Percentiles rank a stretch among this genome's conserved stretches.
Evolutionary conservation across 2,329 filamentous ascomycete species (phyloP).

Genomic region (Bipolaris cookei): DNA sequence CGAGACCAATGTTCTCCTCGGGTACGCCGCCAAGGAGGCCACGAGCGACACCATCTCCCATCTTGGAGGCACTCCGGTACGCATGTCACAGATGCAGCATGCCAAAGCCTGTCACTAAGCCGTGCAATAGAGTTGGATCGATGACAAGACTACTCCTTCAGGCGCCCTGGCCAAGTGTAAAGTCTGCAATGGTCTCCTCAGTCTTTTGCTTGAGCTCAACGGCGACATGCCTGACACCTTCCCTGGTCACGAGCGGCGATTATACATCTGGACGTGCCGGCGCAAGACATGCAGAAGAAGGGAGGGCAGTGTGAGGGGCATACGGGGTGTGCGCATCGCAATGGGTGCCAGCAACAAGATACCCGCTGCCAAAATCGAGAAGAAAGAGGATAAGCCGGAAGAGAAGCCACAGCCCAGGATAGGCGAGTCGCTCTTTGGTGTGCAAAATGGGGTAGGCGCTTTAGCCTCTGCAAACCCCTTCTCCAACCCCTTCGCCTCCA

Average conservation of each 20-base stretch:
- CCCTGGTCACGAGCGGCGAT: slow-evolving; percentile 81
- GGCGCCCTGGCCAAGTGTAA: slow-evolving; percentile 83
- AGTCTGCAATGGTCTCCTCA: slow-evolving; percentile 83
- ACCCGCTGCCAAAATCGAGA: slow-evolving; percentile 21
- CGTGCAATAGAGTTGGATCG: slow-evolving; percentile 73
- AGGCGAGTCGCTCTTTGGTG: slow-evolving; percentile 74
- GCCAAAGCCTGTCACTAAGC: slow-evolving; percentile 15
- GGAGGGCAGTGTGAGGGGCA: slow-evolving; percentile 76
- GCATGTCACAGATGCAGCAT: slow-evolving; percentile 42
- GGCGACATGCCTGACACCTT: slow-evolving; percentile 87
- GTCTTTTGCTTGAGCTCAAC: slow-evolving; percentile 86
- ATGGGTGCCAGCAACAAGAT: slow-evolving; percentile 40
- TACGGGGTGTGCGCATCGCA: slow-evolving; percentile 70
- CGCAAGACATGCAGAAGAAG: slow-evolving; percentile 80
- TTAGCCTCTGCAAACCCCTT: slow-evolving; percentile 39
- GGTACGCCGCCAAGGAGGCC: slow-evolving; percentile 81
- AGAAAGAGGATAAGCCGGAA: slow-evolving; percentile 30
- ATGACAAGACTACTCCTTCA: slow-evolving; percentile 72
- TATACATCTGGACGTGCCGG: slow-evolving; percentile 86
- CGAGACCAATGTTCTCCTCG: slow-evolving; percentile 86
- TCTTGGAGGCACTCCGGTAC: slow-evolving; percentile 84
- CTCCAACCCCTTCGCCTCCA: slow-evolving; percentile 66
- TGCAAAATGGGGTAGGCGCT: slow-evolving; percentile 52
- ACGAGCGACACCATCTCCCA: slow-evolving; percentile 86
- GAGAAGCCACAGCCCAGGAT: slow-evolving; percentile 57